Base-by-base conservation (phyloP, 768 basidiomycete species). In the Scleroderma citrinum region DNA sequence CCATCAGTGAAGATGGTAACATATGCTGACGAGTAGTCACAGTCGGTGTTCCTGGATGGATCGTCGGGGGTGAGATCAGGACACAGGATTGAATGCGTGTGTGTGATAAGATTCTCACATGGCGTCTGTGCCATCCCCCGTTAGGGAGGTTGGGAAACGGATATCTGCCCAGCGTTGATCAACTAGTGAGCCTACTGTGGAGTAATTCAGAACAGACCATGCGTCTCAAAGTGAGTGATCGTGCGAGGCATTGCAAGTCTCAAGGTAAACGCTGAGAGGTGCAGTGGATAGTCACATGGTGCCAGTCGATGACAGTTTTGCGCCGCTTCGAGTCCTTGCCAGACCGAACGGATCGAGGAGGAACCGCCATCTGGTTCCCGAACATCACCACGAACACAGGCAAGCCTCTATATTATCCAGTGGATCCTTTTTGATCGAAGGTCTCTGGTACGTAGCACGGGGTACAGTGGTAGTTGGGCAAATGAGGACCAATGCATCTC, bases 1-100 rank as follows among this genome's bases (percentile, higher is more conserved):
- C 85, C 74, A 36, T 70, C 59, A 3, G 88, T 94, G 53, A 78
- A 69, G 49, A 97, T 74, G 20, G 82, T 77, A 39, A 96, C 75
- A 64, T 96, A 96, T 5, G 94, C 94, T 2, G 92, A 89, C 2
- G 91, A 93, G 69, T 96, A 96, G 70, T 96, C 94, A 69, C 92
- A 95, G 48, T 91, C 90, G 29, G 87, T 87, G 68, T 96, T 95
- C 92, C 88, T 91, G 52, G 24, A 49, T n/a, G 44, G 17, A 23
- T 19, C 21, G 14, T 29, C 24, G 5, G 16, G 14, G 11, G 21
- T 16, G 10, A 7, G 10, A 31, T 49, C 32, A 10, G 31, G 14
- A 35, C 37, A 36, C 29, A 34, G 14, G 26, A n/a, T 8, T 44
- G 19, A 31, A 23, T 6, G 10, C 5, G n/a, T 5, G 23, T 14